Conservation (phyloP, 441 rosid species). For the Populus hybrid region DNA sequence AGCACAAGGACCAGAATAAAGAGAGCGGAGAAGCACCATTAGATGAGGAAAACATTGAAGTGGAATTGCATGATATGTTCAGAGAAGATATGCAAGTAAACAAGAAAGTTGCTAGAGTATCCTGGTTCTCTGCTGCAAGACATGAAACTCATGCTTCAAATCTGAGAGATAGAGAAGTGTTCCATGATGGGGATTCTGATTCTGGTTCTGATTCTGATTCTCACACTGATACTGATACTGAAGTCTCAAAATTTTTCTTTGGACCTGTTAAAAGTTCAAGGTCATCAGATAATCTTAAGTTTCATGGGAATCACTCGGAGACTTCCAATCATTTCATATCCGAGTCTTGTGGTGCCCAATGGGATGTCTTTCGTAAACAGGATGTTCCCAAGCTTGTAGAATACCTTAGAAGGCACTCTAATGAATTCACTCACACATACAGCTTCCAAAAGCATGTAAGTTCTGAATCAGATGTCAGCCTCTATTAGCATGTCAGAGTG, state of each 20-base stretch:
- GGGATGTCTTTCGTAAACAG: conserved; percentile 93
- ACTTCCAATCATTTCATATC: conserved; percentile 23
- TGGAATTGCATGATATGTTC: conserved; percentile 26
- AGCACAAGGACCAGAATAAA: conserved; percentile 43
- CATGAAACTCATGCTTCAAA: conserved; percentile 23
- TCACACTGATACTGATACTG: conserved; percentile 40
- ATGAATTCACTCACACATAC: conserved; percentile 44
- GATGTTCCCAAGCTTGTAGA: conserved; percentile 85
- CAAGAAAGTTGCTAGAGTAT: conserved; percentile 39
- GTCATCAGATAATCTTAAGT: conserved; percentile 28
- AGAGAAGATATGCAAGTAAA: conserved; percentile 33
- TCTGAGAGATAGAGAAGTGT: conserved; percentile 19
- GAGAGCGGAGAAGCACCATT: conserved; percentile 21
- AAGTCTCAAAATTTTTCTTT: conserved; percentile 40
- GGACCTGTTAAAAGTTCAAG: conserved; percentile 29
- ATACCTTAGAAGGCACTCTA: conserved; percentile 63
- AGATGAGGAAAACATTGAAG: conserved; percentile 30
- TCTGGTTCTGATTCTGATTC: conserved; percentile 34
- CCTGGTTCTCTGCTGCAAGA: conserved; percentile 40
- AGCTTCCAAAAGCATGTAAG: conserved; percentile 55
- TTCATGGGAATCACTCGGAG: conserved; percentile 29
- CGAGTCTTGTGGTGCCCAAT: conserved; percentile 69
- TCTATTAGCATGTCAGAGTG: conserved; percentile 17
- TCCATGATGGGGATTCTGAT: conserved; percentile 38
- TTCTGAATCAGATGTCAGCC: conserved; percentile 8